Conservation (phyloP, 2,329 filamentous ascomycete genomes). For the Fusarium camptoceras region DNA sequence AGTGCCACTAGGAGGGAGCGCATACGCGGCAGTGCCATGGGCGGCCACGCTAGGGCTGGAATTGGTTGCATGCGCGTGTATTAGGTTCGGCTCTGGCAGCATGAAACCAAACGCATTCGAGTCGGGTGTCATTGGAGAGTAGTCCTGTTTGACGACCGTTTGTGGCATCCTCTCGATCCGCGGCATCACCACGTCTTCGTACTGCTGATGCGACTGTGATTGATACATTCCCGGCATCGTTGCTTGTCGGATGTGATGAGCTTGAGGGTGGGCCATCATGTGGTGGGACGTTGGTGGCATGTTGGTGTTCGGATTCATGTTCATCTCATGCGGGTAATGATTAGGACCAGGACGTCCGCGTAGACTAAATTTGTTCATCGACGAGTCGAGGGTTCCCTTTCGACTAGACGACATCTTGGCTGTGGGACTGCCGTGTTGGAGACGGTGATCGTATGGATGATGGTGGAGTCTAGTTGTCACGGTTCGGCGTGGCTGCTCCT, state of each 20-base stretch:
- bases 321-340: conserved; percentile 34
- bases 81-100: conserved; percentile 38
- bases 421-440: conserved; percentile 44
- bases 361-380: conserved; percentile 46
- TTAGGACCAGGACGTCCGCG: conserved; percentile 30
- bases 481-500: conserved; percentile 48
- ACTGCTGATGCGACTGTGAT: conserved; percentile 28
- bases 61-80: conserved; percentile 29
- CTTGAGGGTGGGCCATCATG: conserved; percentile 24
- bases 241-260: conserved; percentile 32
- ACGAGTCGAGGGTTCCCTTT: conserved; percentile 48
- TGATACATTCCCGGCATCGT: conserved; percentile 41
- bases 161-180: conserved; percentile 42
- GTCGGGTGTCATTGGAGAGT: conserved; percentile 42
- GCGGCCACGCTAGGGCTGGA: conserved; percentile 18
- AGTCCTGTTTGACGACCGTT: conserved; percentile 36
- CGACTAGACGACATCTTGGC: conserved; percentile 50
- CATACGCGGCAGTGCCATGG: conserved; percentile 31
- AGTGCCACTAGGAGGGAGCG: conserved; percentile 32
- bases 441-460: conserved; percentile 30
- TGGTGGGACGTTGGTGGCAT: conserved; percentile 40
- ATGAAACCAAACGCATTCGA: conserved; percentile 36
- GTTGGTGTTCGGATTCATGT: not conserved
- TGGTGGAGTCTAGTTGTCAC: conserved; percentile 28
- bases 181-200: conserved; percentile 38